Evolutionary conservation across 2,329 filamentous ascomycete genomes (phyloP), one percentile per base, ranked within the genome.

Genomic region (Talaromyces sp.): DNA sequence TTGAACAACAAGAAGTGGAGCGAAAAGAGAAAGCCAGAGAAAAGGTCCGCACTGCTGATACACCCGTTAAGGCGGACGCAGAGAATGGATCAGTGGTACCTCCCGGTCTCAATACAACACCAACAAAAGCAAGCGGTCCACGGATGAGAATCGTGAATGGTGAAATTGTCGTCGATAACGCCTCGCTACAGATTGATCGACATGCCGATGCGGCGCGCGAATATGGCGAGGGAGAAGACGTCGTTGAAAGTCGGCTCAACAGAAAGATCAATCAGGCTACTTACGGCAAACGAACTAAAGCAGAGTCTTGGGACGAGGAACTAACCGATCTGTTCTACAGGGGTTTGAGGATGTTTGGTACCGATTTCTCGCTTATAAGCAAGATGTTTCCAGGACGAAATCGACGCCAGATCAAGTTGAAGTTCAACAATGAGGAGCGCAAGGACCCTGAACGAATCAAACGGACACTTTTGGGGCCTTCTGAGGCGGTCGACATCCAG

Each of bases 321-420:
- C 75, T 81, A 66, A 88, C 86, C 0, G 83, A 87, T 46, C 70
- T 82, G 11, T 88, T 88, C 70, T 88, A 88, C 70, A 79, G 86
- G 52, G 85, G 84, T 1, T 76, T 88, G 14, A 78, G 80, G 21
- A 85, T 84, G 77, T 88, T 87, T 68, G 86, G 86, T 39, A 88
- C 85, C 0, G 86, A 88, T 69, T 88, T 88, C 67, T 81, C 82
- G 73, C 84, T 87, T 73, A 86, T 88, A 66, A 83, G 81, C 67
- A 83, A 84, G 64, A 79, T 88, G 75, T 87, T 88, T 66, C 83
- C 83, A 0, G 82, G 82, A 11, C 78, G 81, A 54, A 84, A 82
- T 9, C 78, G 86, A n/a, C 79, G 81, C n/a, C 81, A 84, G 68
- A 84, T 88, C 67, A 88, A 88, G 72, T 72, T 81, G 16, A 88